Base-by-base conservation (phyloP, 2,329 filamentous ascomycete genomes). In the Triangularia setosa region DNA sequence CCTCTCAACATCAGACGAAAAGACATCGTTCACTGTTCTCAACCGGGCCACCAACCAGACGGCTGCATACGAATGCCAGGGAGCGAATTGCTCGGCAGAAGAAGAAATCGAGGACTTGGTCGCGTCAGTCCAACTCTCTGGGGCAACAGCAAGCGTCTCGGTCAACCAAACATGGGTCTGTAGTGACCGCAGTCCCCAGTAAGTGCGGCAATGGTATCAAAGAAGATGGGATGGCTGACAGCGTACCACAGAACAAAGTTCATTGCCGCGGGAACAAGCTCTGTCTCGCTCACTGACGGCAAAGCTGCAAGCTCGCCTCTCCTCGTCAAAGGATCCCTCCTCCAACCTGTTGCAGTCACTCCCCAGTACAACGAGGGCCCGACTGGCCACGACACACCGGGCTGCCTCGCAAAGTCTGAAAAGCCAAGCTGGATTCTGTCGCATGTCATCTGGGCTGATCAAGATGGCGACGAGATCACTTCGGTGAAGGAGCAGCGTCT, bases 341-440 rank as follows among this genome's bases (percentile, higher is more conserved):
- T 54, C 24, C 48, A 63, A 1, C 72, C 72, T 1, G 66, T 71
- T 2, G 33, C 62, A 7, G 66, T 73, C 53, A 72, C 68, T 1
- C 71, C 72, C 0, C 61, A 18, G 4, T 72, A 72, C 33, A 64
- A 68, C 16, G 54, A 59, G 1, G 71, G 72, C 1, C 71, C 72
- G 1, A 44, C 62, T 1, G 71, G 69, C 6, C 72, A 72, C 58
- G 52, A 60, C 61, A 63, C 52, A 14, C 27, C 65, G 6, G 70
- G 70, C 0, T 73, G 71, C 61, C 63, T 64, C 0, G 62, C 66
- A 1, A 40, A 58, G 7, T 66, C 69, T 16, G 57, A 64, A 24
- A 64, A 59, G 14, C 69, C 72, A 0, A 60, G 62, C 7, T 73
- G 72, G 72, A 52, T 63, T 1, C 60, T 72, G 18, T 60, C 64